phyloP scores from a whole-genome alignment of 208 protist genomes.

The Naegleria lovaniensis region DNA sequence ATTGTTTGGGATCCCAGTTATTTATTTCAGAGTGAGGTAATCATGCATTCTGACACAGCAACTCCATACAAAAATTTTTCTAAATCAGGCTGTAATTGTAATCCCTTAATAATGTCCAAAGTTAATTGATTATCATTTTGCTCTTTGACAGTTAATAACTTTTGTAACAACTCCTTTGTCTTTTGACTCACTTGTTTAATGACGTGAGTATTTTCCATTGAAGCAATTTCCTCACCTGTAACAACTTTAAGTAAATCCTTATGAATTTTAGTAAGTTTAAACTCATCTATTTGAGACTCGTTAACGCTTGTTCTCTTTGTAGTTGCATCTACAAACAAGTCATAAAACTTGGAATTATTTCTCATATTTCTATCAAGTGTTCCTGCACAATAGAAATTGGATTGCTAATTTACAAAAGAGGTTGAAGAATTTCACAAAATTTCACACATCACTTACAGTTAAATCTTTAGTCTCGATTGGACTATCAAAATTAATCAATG shows the following conservation, averaged over 20 bases:
- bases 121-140: not conserved
- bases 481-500: not conserved
- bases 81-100: not conserved
- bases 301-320: not conserved
- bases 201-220: not conserved
- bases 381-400: not conserved
- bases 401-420: too few relatives aligned
- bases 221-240: not conserved
- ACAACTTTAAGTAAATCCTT: not conserved
- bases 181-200: not conserved
- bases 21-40: too few relatives aligned
- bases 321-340: not conserved
- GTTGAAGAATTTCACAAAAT: too few relatives aligned
- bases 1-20: too few relatives aligned
- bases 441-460: not conserved
- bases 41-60: not conserved
- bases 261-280: constrained; percentile 14
- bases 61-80: not conserved
- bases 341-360: constrained; percentile 5
- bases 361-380: not conserved
- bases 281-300: not conserved
- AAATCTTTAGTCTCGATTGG: not conserved
- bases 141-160: not conserved
- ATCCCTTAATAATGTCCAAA: not conserved
- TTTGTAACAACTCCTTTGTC: not conserved